Percentiles rank a stretch among this genome's conserved stretches.
These are phyloP conservation scores for Tricharina praecox DNA, from an alignment of 495 filamentous ascomycete species.

Conservation along the genomic window DNA sequence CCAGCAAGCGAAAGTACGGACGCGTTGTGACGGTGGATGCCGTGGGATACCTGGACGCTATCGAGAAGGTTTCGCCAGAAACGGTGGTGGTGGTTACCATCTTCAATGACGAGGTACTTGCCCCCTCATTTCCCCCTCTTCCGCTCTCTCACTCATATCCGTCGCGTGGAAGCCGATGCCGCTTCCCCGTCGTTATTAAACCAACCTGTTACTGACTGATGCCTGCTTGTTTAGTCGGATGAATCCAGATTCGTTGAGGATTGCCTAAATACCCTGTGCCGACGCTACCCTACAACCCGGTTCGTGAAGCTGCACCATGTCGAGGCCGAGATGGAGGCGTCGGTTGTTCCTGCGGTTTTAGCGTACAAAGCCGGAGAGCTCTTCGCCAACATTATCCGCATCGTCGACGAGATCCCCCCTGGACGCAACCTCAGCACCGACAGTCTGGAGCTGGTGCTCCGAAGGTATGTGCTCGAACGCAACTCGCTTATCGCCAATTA, in stretches of 20 bases:
- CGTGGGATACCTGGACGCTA: slow-evolving; percentile 77
- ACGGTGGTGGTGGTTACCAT: slow-evolving; percentile 89
- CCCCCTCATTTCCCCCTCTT: background rate
- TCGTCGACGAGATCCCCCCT: slow-evolving; percentile 68
- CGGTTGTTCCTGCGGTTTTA: slow-evolving; percentile 72
- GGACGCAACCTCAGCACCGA: slow-evolving; percentile 41
- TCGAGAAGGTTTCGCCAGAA: slow-evolving; percentile 68
- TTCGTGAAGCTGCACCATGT: slow-evolving; percentile 85
- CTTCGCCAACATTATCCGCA: slow-evolving; percentile 73
- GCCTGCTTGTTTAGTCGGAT: slow-evolving; percentile 38
- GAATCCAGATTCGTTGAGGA: slow-evolving; percentile 62
- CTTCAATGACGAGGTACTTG: slow-evolving; percentile 65
- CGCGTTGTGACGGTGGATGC: slow-evolving; percentile 72
- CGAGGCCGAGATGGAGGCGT: slow-evolving; percentile 88
- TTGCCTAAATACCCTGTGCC: slow-evolving; percentile 54
- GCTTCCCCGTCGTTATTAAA: slow-evolving; percentile 8
- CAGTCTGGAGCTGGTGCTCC: slow-evolving; percentile 45
- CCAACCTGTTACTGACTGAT: slow-evolving; percentile 11
- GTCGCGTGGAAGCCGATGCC: background rate
- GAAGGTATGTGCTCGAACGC: slow-evolving; percentile 36
- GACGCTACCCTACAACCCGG: slow-evolving; percentile 48
- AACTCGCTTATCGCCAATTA: no score
- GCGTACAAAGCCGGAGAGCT: slow-evolving; percentile 80
- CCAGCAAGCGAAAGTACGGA: slow-evolving; percentile 60
- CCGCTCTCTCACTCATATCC: no score